These are phyloP conservation scores for Boletus pseudopeckii DNA, from an alignment of 768 basidiomycete species.

Conservation along the genomic window DNA sequence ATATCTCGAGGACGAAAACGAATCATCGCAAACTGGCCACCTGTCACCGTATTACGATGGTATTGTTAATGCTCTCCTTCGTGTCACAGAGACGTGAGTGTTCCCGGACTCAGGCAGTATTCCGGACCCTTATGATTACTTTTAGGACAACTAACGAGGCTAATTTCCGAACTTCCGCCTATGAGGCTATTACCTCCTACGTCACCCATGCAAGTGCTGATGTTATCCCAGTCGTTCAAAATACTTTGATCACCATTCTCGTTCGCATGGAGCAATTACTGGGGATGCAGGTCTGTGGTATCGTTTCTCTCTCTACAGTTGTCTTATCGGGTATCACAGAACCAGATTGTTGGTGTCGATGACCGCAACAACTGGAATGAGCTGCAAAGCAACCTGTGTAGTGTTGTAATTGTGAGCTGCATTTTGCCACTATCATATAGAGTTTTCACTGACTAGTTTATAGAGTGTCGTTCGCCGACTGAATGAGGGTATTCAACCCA, in stretches of 20 bases:
- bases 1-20: slow-evolving; percentile 60
- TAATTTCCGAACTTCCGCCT: slow-evolving; percentile 92
- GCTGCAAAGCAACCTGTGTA: slow-evolving; percentile 91
- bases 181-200: slow-evolving; percentile 91
- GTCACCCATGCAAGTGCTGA: slow-evolving; percentile 78
- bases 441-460: slow-evolving; percentile 1
- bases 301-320: not conserved
- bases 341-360: slow-evolving; percentile 91
- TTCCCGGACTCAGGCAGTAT: not conserved
- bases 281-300: slow-evolving; percentile 64
- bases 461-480: slow-evolving; percentile 87
- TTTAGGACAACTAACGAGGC: slow-evolving; percentile 77
- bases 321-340: slow-evolving; percentile 40
- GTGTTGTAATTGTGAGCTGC: slow-evolving; percentile 74
- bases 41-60: slow-evolving; percentile 88
- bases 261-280: slow-evolving; percentile 87
- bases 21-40: slow-evolving; percentile 52
- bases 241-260: slow-evolving; percentile 78
- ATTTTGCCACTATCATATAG: not conserved
- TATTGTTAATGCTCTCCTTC: slow-evolving; percentile 77
- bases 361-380: slow-evolving; percentile 99
- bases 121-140: slow-evolving; percentile 11
- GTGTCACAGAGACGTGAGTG: slow-evolving; percentile 80
- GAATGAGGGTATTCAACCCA: slow-evolving; percentile 74
- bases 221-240: slow-evolving; percentile 76